These are phyloP conservation scores for Penicillium verrucosum DNA, from an alignment of 2,329 filamentous ascomycete species.

Conservation along the genomic window DNA sequence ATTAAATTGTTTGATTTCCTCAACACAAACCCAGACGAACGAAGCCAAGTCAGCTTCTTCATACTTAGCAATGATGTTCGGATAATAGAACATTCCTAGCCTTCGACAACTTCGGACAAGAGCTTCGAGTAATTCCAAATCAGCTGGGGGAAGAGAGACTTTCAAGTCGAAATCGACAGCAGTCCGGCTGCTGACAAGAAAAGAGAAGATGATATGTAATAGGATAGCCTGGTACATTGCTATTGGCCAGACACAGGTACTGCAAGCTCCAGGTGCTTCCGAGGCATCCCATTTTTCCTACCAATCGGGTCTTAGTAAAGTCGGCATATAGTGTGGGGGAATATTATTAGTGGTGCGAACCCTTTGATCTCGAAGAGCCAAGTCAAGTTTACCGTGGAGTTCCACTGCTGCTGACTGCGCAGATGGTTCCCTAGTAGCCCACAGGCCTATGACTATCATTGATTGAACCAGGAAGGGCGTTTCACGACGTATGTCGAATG, in stretches of 20 bases:
- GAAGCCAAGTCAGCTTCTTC: slow-evolving; percentile 6
- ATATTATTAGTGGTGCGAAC: slow-evolving; percentile 10
- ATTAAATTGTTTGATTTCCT: slow-evolving; percentile 32
- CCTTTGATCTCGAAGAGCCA: slow-evolving; percentile 26
- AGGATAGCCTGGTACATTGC: slow-evolving; percentile 34
- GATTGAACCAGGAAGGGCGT: slow-evolving; percentile 29
- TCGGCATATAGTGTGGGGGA: no score
- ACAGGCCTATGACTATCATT: slow-evolving; percentile 29
- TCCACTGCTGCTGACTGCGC: slow-evolving; percentile 23
- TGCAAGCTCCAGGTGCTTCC: neutral
- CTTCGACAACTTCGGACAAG: slow-evolving; percentile 28
- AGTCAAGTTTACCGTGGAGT: slow-evolving; percentile 23
- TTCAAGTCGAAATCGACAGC: slow-evolving; percentile 15
- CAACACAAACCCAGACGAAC: slow-evolving; percentile 25
- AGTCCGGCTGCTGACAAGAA: slow-evolving; percentile 4
- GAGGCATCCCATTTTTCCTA: slow-evolving; percentile 28
- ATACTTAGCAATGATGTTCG: slow-evolving; percentile 24
- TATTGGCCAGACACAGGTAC: slow-evolving; percentile 28
- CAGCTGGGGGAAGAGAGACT: slow-evolving; percentile 1
- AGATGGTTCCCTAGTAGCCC: slow-evolving; percentile 18
- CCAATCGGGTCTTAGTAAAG: neutral
- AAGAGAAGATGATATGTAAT: slow-evolving; percentile 30
- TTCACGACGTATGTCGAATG: slow-evolving; percentile 23
- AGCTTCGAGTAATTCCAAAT: slow-evolving; percentile 15
- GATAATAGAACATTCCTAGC: slow-evolving; percentile 31